Percentiles rank a stretch among this genome's conserved stretches.
Evolutionary conservation across 306 rosid species (phyloP).

Genomic region (Cucurbita maxima): DNA sequence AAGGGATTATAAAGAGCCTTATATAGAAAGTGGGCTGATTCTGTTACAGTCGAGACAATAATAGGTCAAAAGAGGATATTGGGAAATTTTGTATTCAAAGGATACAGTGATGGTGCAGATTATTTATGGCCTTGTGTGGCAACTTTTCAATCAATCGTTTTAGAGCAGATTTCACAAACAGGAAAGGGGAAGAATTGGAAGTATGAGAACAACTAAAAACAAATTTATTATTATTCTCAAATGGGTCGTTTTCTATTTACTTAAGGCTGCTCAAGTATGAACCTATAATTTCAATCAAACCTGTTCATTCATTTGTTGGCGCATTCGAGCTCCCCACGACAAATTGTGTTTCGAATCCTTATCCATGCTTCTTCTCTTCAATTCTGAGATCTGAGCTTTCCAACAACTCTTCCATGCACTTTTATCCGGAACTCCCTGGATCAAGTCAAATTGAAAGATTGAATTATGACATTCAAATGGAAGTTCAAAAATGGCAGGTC

Average conservation of each 20-base stretch:
- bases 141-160: too few species aligned
- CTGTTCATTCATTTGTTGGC: slow-evolving; percentile 35
- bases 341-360: slow-evolving; percentile 24
- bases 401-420: slow-evolving; percentile 43
- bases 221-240: not conserved
- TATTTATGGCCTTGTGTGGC: too few species aligned
- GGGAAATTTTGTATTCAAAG: too few species aligned
- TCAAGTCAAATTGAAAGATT: not conserved
- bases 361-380: slow-evolving; percentile 40
- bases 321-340: slow-evolving; percentile 87
- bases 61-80: too few species aligned
- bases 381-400: slow-evolving; percentile 50
- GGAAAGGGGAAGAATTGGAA: too few species aligned
- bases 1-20: too few species aligned
- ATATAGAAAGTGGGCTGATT: too few species aligned
- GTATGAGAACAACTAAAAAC: not conserved
- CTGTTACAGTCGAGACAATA: too few species aligned
- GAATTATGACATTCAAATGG: not conserved
- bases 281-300: slow-evolving; percentile 8
- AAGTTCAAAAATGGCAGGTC: not conserved
- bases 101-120: too few species aligned
- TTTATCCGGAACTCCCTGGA: slow-evolving; percentile 37
- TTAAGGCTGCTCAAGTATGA: not conserved
- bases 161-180: too few species aligned
- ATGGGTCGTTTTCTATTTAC: not conserved